Conservation (phyloP, 1,284 basidiomycete genomes). For the Ceratobasidium sp. region DNA sequence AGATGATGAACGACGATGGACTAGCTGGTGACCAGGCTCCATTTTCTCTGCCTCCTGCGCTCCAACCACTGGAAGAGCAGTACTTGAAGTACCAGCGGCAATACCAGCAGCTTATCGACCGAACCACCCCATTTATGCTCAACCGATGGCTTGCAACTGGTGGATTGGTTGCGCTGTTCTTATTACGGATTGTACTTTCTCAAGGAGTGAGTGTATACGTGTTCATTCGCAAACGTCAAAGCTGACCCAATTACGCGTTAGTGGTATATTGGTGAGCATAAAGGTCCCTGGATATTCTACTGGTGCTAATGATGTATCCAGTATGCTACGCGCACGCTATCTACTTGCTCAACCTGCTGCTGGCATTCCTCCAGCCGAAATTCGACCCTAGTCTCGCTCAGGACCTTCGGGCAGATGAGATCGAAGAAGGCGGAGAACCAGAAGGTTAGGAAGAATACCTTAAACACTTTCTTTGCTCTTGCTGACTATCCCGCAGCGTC, state of each 20-base stretch:
- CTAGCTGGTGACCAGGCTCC: conserved; percentile 15
- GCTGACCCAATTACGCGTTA: conserved; percentile 52
- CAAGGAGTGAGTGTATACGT: conserved; percentile 78
- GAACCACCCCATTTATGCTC: conserved; percentile 88
- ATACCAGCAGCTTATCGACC: conserved; percentile 88
- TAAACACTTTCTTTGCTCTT: conserved; percentile 51
- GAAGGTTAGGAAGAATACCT: conserved; percentile 60
- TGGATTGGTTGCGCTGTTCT: conserved; percentile 79
- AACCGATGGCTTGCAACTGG: conserved; percentile 90
- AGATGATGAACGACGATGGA: conserved; percentile 43
- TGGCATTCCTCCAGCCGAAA: conserved; percentile 90
- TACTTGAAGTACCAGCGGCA: conserved; percentile 57
- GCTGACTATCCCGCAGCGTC: conserved; percentile 18
- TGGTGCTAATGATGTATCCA: conserved; percentile 51
- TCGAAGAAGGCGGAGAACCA: conserved; percentile 86
- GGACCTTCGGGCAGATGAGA: conserved; percentile 92
- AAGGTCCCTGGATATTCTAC: background rate
- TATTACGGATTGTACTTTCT: conserved; percentile 86
- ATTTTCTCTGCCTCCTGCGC: conserved; percentile 40
- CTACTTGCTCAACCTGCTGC: conserved; percentile 89
- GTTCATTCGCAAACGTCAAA: conserved; percentile 19
- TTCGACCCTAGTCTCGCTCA: conserved; percentile 96
- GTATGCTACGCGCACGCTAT: conserved; percentile 89
- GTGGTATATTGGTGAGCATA: conserved; percentile 88
- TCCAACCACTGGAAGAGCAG: conserved; percentile 43